Conservation (phyloP, 371 early-diverging fungal species). For the Blakeslea trispora region DNA sequence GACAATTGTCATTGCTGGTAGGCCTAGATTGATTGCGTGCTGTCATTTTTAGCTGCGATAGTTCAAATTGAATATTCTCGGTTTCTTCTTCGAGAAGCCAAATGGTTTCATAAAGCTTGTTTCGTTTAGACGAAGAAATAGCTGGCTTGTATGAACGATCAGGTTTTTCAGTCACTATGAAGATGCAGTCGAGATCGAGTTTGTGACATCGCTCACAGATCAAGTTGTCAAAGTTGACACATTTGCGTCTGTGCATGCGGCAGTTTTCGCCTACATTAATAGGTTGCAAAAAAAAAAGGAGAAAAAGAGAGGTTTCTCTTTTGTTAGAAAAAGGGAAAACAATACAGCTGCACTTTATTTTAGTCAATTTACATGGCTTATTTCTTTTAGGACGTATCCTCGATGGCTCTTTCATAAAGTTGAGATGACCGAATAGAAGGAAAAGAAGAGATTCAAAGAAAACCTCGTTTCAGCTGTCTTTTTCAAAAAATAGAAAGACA, state of each 20-base stretch:
- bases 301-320: neutral
- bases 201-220: conserved; percentile 21
- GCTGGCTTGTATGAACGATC: neutral
- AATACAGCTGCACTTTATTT: too few species aligned
- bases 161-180: conserved; percentile 16
- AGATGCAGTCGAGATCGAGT: conserved; percentile 29
- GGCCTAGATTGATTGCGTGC: neutral
- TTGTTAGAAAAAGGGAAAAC: neutral
- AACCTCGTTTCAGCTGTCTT: neutral
- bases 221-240: conserved; percentile 1
- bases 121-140: conserved; percentile 9
- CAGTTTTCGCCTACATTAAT: conserved; percentile 19
- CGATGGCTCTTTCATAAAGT: neutral
- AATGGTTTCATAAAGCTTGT: conserved; percentile 12
- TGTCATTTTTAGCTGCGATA: neutral
- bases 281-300: neutral
- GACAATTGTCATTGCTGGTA: neutral
- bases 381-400: conserved; percentile 16
- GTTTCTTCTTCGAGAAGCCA: conserved; percentile 5
- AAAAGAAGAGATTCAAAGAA: neutral
- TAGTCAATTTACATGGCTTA: conserved; percentile 14
- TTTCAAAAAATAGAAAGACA: too few species aligned
- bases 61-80: conserved; percentile 11
- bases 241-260: conserved; percentile 21
- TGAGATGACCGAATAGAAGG: neutral